Evolutionary conservation across 2,329 filamentous ascomycete species (phyloP), one percentile per base, ranked within the genome.

Genomic region (Hypoxylon sp.): DNA sequence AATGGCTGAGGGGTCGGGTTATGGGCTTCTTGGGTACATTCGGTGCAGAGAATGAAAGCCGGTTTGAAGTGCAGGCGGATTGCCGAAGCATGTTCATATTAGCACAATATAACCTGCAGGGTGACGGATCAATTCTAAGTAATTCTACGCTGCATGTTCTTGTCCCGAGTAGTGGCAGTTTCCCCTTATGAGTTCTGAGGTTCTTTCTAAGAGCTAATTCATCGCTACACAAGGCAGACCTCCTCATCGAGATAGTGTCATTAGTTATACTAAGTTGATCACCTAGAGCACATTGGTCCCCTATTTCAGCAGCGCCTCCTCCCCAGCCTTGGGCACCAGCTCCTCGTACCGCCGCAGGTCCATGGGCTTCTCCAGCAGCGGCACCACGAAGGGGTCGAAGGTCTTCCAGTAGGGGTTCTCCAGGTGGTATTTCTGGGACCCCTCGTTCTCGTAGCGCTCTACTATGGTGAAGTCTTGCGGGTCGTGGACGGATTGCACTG

Each of bases 381-480:
- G 91, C 49, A 87, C 81, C 28, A 93, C 90, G 72, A 92, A 92
- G 3, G 89, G 88, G 75, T 92, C 90, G 72, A 93, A 92, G 0
- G 90, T 91, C 81, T 91, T 85, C 89, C 89, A 91, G 82, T 91
- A 91, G 0, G 89, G 89, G 78, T 91, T 91, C 73, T 85, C 84
- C 16, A 89, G 81, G 74, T 89, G 87, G 72, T 89, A 89, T 69
- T 87, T 84, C 75, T 89, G 87, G 73, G 81, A 84, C 79, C 84
- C 69, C 55, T 93, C 91, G 64, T 89, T 83, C 72, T 86, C 84
- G 78, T 92, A 93, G 30, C 91, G 82, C 80, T 93, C 91, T 48
- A 93, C 90, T 72, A 93, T 91, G 49, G 88, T 91, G 78, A 93
- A 93, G 51, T 89, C 87, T 61, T 89, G 83, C 45, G 84, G 83